Evolutionary conservation across 2,329 filamentous ascomycete genomes (phyloP).

Genomic region (Didymella pinodella): DNA sequence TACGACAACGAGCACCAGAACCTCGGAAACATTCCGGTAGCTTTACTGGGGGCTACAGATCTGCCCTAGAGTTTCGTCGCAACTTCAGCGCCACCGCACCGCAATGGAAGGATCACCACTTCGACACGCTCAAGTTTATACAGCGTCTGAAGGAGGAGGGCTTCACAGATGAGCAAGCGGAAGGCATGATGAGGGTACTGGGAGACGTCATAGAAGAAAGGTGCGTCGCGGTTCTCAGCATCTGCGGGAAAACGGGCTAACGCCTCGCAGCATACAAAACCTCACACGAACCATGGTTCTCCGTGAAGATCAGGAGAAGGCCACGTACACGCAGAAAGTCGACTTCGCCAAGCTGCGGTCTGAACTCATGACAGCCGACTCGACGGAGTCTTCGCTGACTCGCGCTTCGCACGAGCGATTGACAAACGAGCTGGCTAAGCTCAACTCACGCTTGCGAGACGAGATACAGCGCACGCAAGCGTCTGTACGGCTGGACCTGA

Average conservation of each 20-base stretch:
- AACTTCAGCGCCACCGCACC: constrained; percentile 73
- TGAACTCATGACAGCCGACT: constrained; percentile 90
- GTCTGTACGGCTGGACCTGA: constrained; percentile 88
- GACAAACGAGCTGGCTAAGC: constrained; percentile 92
- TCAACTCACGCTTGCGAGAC: constrained; percentile 87
- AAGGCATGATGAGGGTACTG: constrained; percentile 97
- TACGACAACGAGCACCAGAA: constrained; percentile 20
- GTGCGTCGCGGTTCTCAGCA: constrained; percentile 50
- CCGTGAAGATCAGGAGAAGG: constrained; percentile 87
- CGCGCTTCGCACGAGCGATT: constrained; percentile 89
- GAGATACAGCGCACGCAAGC: constrained; percentile 95
- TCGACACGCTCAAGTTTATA: constrained; percentile 97
- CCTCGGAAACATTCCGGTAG: constrained; percentile 10
- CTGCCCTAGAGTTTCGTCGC: constrained; percentile 30
- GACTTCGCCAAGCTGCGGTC: constrained; percentile 97
- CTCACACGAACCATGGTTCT: constrained; percentile 97
- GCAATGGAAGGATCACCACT: constrained; percentile 82
- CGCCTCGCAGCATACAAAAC: constrained; percentile 79
- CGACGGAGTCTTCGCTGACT: constrained; percentile 87
- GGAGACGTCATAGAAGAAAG: constrained; percentile 98
- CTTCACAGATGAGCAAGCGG: constrained; percentile 93
- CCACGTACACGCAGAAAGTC: constrained; percentile 84
- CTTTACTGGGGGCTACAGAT: constrained; percentile 12
- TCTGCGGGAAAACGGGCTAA: neutral
- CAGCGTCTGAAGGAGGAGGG: constrained; percentile 88